Evolutionary conservation across 768 basidiomycete species (phyloP), one percentile per base, ranked within the genome.

Genomic region (Pleurotus platypus): DNA sequence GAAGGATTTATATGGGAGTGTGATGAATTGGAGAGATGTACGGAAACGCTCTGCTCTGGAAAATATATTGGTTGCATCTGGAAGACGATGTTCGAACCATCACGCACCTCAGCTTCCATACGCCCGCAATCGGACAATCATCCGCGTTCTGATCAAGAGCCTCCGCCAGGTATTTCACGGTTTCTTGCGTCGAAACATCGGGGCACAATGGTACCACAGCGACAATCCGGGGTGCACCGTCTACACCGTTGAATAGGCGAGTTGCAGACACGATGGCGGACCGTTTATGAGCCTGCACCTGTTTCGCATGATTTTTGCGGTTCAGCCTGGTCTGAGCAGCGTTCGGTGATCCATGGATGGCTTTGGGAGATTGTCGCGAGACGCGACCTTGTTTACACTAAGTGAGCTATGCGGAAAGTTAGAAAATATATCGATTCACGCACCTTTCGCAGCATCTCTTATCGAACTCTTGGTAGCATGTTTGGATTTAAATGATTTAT

Each of bases 401-500:
- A 16, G 30, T 56, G 22, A 61, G 46, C 24, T 35, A 22, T 27
- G 8, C 49, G 27, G 24, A 15, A 26, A 27, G 42, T 39, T 50
- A 39, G 39, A 27, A 24, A 27, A 16, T 46, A n/a, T 49, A 15
- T 57, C 11, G 13, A 24, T 47, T 67, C 37, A 45, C 65, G 37
- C 45, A 86, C 94, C 94, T 78, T 96, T 96, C 30, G 92, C 86
- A 43, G 82, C 81, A 46, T 92, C 90, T 70, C 90, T 94, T 39
- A 97, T 64, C 0, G 89, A 78, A 1, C 89, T 84, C 72, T 97
- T 97, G 11, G 90, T 83, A 2, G 93, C 83, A 76, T 94, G 91
- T 68, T 86, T 90, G 2, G 92, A 92, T 73, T 98, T 98, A 79
- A 90, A 98, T 1, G 81, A 63, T 70, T 98, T 98, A 73, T 98